Evolutionary conservation across 2,329 filamentous ascomycete species (phyloP).

Genomic region (Fusarium tricinctum): DNA sequence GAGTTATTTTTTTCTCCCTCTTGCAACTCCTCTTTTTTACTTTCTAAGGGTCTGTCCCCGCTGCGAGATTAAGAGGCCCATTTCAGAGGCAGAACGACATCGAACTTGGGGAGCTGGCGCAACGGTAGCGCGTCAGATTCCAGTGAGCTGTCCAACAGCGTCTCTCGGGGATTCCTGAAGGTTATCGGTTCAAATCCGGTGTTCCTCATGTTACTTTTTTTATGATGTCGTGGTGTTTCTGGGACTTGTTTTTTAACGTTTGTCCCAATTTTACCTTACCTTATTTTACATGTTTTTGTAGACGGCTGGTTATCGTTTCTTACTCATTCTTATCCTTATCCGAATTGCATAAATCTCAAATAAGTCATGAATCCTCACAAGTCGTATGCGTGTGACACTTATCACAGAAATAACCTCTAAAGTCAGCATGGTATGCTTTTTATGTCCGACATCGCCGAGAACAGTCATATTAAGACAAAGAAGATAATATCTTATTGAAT

Average conservation of each 20-base stretch:
- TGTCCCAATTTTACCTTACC: no score
- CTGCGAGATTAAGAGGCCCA: background rate
- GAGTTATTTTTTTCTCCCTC: background rate
- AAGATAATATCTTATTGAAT: no score
- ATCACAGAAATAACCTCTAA: no score
- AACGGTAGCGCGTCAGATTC: slow-evolving; percentile 9
- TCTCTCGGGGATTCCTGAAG: slow-evolving; percentile 21
- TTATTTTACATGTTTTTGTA: no score
- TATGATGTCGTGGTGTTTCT: background rate
- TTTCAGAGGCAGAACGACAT: background rate
- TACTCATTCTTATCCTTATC: no score
- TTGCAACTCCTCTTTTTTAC: background rate
- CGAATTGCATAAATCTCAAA: background rate
- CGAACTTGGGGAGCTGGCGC: slow-evolving; percentile 18
- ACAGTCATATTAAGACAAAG: background rate
- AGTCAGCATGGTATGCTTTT: no score
- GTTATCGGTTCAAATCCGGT: slow-evolving; percentile 28
- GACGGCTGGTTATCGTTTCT: no score
- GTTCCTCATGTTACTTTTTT: slow-evolving; percentile 16
- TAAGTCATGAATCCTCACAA: no score
- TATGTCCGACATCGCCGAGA: no score
- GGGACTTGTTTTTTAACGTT: background rate
- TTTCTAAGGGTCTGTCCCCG: background rate
- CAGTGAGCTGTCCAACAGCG: slow-evolving; percentile 6
- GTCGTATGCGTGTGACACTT: no score